Evolutionary conservation across 78 protist species (phyloP), one percentile per base, ranked within the genome.

Genomic region (Polysphondylium violaceum): DNA sequence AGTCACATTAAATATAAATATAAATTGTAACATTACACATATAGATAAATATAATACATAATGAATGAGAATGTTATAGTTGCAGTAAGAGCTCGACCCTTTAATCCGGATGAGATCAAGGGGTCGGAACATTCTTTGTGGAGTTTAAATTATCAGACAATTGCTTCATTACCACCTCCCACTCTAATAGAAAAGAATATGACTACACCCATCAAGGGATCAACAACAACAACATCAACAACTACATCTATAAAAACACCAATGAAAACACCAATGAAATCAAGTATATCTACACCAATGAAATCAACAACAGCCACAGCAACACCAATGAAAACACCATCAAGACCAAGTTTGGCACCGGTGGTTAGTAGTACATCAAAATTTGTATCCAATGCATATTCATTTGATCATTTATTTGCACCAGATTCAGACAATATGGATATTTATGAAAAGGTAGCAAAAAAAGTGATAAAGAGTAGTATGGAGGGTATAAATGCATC

Each of bases 401-500:
- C 69, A 33, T 81, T 55, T 29, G 89, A 81, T 47, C 76, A 81
- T 36, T 29, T 81, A 1, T 81, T 81, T 6, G 27, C 55, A 29
- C 64, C 89, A 50, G 14, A 55, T 3, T 21, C 23, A 31, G 89
- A 86, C 4, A 86, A 63, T 29, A 19, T 44, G 33, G 63, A 72
- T 12, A 38, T 87, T 2, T 87, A 87, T 69, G 76, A 74, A 11
- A 61, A 33, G 4, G 76, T 87, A 0, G 83, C 87, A 43, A 77
- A 51, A 19, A 6, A 35, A 8, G 23, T 87, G 38, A 61, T 87
- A 25, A 21, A 33, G 36, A 27, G 68, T n/a, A 51, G 87, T 25
- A 87, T 87, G 93, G 77, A 74, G 2, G 93, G 93, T 50, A 75
- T 47, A 2, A 87, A 87, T 77, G 93, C 92, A 31, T 69, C 94